Evolutionary conservation across 2,329 filamentous ascomycete genomes (phyloP).

Genomic region (Penicillium sp.): DNA sequence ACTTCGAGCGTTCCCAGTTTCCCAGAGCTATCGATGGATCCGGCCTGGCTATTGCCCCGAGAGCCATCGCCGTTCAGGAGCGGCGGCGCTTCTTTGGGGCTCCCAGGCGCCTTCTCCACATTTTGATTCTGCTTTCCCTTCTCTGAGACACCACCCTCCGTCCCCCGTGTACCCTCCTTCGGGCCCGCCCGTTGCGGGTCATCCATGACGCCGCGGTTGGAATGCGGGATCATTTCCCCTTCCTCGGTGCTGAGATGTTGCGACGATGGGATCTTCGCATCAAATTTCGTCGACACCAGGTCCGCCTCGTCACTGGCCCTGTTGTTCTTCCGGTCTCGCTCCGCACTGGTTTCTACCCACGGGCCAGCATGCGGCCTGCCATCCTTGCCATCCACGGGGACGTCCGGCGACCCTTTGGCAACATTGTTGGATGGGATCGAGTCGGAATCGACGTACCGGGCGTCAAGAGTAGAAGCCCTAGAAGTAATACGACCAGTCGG

Average conservation of each 20-base stretch:
- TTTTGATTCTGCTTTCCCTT: conserved; percentile 74
- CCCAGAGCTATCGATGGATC: conserved; percentile 43
- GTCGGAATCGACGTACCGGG: conserved; percentile 19
- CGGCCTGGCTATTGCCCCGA: too few species aligned
- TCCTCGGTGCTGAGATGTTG: conserved; percentile 41
- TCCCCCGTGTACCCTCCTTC: conserved; percentile 82
- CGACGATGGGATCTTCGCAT: conserved; percentile 26
- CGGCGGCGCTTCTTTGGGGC: conserved; percentile 81
- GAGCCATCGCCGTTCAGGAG: conserved; percentile 69
- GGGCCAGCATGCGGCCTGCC: conserved; percentile 91
- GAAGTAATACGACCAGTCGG: conserved; percentile 15
- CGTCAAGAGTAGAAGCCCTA: conserved; percentile 10
- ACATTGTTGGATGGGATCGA: conserved; percentile 21
- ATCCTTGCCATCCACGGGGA: conserved; percentile 87
- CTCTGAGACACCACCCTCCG: conserved; percentile 82
- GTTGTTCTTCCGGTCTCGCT: conserved; percentile 46
- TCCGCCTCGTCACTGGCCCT: conserved; percentile 37
- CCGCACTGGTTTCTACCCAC: conserved; percentile 52
- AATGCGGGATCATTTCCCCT: conserved; percentile 49
- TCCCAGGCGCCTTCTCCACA: conserved; percentile 71
- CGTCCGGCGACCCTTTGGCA: conserved; percentile 66
- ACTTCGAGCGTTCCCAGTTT: conserved; percentile 56
- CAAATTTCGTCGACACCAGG: conserved; percentile 26
- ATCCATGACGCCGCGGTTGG: conserved; percentile 84
- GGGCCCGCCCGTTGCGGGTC: conserved; percentile 73